Percentiles rank a stretch among this genome's conserved stretches.
Evolutionary conservation across 352 stramenopile species (phyloP).

Genomic region (Globisporangium irregulare): DNA sequence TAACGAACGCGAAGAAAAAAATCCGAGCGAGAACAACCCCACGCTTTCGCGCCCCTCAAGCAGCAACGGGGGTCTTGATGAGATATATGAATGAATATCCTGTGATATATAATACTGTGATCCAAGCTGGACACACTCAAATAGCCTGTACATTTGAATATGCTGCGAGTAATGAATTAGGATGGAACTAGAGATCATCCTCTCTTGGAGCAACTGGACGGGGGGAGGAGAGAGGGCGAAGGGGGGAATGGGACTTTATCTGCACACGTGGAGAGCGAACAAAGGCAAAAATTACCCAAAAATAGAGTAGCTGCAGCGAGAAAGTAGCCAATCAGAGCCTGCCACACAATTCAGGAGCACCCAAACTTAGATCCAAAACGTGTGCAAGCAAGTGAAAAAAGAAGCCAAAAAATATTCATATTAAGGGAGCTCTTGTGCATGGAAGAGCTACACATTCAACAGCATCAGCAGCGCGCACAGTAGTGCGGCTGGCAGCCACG

Average conservation of each 20-base stretch:
- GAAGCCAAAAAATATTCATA: neutral
- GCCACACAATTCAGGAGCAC: conserved; percentile 29
- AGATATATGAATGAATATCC: neutral
- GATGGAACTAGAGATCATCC: neutral
- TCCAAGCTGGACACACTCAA: neutral
- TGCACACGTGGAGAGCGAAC: neutral
- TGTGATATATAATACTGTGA: neutral
- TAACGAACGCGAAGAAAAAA: conserved; percentile 14
- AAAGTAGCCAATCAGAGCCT: conserved; percentile 38
- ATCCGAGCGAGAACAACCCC: conserved; percentile 18
- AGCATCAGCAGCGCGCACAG: neutral
- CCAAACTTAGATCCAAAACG: conserved; percentile 2
- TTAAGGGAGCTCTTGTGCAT: neutral
- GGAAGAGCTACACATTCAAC: neutral
- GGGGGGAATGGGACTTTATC: conserved; percentile 10
- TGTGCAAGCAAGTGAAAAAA: too few species aligned
- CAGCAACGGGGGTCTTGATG: neutral
- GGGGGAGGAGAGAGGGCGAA: neutral
- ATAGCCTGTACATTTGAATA: neutral
- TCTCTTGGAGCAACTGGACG: conserved; percentile 5
- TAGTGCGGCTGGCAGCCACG: neutral
- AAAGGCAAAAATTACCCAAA: conserved; percentile 10
- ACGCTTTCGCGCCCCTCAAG: conserved; percentile 3
- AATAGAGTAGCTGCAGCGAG: conserved; percentile 17
- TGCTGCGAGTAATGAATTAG: neutral